phyloP scores from a whole-genome alignment of 1,284 basidiomycete species.

The Pseudozyma thailandica region DNA sequence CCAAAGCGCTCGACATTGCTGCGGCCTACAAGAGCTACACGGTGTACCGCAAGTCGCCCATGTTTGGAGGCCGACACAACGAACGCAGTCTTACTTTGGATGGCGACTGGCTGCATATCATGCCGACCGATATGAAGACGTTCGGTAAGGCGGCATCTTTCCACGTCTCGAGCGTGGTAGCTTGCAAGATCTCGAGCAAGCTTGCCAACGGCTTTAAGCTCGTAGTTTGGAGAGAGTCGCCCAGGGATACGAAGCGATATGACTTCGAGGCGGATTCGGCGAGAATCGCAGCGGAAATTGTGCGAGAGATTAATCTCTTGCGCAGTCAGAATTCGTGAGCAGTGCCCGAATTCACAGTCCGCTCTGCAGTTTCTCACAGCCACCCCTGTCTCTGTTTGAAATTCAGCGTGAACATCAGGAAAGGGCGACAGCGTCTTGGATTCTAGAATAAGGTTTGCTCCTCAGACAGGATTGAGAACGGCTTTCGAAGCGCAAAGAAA shows the following conservation, averaged over 20 bases:
- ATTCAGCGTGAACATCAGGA: not conserved
- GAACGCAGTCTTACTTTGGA: conserved; percentile 93
- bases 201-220: conserved; percentile 86
- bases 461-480: not conserved
- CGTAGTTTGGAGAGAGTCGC: conserved; percentile 77
- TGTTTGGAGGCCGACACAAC: conserved; percentile 79
- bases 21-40: conserved; percentile 86
- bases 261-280: conserved; percentile 95
- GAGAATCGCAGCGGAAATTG: conserved; percentile 77
- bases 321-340: conserved; percentile 37
- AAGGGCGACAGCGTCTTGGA: not conserved
- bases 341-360: conserved; percentile 5
- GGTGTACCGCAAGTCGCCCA: conserved; percentile 90
- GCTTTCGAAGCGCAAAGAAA: conserved; percentile 7
- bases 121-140: conserved; percentile 68
- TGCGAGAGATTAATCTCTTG: conserved; percentile 54
- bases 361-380: conserved; percentile 10
- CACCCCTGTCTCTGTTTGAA: conserved; percentile 28
- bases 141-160: conserved; percentile 79
- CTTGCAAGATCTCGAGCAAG: conserved; percentile 85
- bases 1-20: conserved; percentile 60
- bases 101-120: conserved; percentile 85
- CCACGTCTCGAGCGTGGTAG: conserved; percentile 86
- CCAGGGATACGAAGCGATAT: conserved; percentile 80
- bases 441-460: not conserved